Evolutionary conservation across 805 yeast species (phyloP).

Genomic region (Saccharomycopsis fermentans): DNA sequence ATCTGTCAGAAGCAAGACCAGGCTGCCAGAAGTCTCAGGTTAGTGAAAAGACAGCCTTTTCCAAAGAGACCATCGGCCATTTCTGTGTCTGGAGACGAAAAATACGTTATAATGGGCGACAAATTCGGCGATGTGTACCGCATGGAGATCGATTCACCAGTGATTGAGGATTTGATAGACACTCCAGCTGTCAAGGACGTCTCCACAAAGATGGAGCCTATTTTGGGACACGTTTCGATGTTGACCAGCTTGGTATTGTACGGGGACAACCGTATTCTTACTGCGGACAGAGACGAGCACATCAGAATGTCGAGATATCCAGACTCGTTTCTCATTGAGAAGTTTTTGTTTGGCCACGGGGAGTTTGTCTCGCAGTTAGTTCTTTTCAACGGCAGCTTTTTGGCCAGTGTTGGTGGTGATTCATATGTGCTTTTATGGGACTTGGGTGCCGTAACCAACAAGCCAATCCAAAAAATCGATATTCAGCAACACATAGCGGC

Average conservation of each 20-base stretch:
- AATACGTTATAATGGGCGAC: constrained; percentile 64
- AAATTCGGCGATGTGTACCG: constrained; percentile 93
- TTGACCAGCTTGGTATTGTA: constrained; percentile 57
- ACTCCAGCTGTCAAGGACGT: constrained; percentile 29
- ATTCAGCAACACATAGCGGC: constrained; percentile 33
- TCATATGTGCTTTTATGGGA: constrained; percentile 64
- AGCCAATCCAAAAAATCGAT: constrained; percentile 39
- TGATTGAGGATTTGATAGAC: constrained; percentile 24
- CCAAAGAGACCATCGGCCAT: constrained; percentile 92
- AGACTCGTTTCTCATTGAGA: constrained; percentile 62
- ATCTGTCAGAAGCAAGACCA: constrained; percentile 20
- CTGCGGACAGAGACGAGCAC: constrained; percentile 95
- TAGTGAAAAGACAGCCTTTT: constrained; percentile 62
- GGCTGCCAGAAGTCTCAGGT: constrained; percentile 27
- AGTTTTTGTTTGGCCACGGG: constrained; percentile 78
- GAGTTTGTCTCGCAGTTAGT: constrained; percentile 67
- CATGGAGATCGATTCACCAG: constrained; percentile 32
- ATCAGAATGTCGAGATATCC: constrained; percentile 78
- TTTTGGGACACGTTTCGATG: constrained; percentile 96
- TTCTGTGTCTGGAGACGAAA: constrained; percentile 42
- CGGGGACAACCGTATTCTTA: constrained; percentile 45
- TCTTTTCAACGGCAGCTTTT: constrained; percentile 38
- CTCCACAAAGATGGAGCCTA: constrained; percentile 32
- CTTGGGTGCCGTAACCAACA: constrained; percentile 27
- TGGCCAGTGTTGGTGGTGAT: constrained; percentile 92